Evolutionary conservation across 2,329 filamentous ascomycete genomes (phyloP).

Genomic region (Furcasterigmium sp.): DNA sequence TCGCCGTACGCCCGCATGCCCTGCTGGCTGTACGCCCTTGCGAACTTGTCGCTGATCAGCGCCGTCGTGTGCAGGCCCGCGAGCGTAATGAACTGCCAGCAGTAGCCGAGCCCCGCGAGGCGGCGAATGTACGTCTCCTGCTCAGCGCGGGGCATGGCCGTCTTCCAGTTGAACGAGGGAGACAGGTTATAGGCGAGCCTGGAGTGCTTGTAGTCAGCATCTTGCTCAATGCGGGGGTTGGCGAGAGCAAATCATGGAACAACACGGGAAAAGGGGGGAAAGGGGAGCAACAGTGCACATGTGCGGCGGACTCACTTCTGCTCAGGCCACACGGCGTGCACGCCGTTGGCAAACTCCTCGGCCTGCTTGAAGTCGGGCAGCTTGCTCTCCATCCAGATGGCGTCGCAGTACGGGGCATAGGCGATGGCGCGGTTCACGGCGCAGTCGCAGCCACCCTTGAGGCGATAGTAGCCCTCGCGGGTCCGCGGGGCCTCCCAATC

Average conservation of each 20-base stretch:
- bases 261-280: not conserved
- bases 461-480: slow-evolving; percentile 90
- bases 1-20: slow-evolving; percentile 98
- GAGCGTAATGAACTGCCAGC: slow-evolving; percentile 99
- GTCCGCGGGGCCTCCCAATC: slow-evolving; percentile 95
- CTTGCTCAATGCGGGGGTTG: slow-evolving; percentile 1
- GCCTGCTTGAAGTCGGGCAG: slow-evolving; percentile 88
- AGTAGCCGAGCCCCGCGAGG: slow-evolving; percentile 84
- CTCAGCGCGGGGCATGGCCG: slow-evolving; percentile 84
- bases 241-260: not conserved
- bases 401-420: slow-evolving; percentile 88
- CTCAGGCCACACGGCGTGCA: slow-evolving; percentile 92
- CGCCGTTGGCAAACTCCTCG: slow-evolving; percentile 85
- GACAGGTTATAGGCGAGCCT: slow-evolving; percentile 97
- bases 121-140: slow-evolving; percentile 97
- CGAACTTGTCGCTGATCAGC: slow-evolving; percentile 85
- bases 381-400: slow-evolving; percentile 99
- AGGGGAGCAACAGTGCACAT: slow-evolving; percentile 1
- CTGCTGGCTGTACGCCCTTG: slow-evolving; percentile 69
- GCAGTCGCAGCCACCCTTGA: slow-evolving; percentile 86
- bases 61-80: slow-evolving; percentile 94
- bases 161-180: slow-evolving; percentile 99
- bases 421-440: slow-evolving; percentile 86
- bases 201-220: not conserved
- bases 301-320: slow-evolving; percentile 66